Evolutionary conservation across 2,329 filamentous ascomycete genomes (phyloP), one percentile per base, ranked within the genome.

Genomic region (Colletotrichum noveboracense): DNA sequence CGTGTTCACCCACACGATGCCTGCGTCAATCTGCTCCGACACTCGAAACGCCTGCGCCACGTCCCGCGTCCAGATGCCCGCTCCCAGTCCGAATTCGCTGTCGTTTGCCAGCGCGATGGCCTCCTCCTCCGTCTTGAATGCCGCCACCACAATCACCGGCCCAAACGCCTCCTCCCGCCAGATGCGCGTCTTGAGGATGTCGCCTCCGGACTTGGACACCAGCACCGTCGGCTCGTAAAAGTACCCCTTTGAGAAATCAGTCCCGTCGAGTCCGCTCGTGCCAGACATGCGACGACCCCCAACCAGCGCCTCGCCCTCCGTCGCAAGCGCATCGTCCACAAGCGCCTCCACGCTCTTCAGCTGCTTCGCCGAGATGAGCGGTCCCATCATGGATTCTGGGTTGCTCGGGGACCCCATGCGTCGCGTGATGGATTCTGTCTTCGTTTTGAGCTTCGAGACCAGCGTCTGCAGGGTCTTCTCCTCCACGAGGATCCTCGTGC

Each of bases 171-270:
- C 95, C 82, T 96, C 93, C 79, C 91, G 90, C 88, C 94, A 93
- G 79, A 97, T 94, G 82, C 91, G 91, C 84, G 94, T 94, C 80
- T 91, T 85, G 43, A 91, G 88, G 91, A 96, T 88, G 80, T 91
- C 91, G 77, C 90, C 88, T 85, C 82, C 85, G 80, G 88, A 34
- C 61, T 92, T 86, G 0, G 83, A 85, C 0, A 82, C 80, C 30
- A 98, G 89, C 3, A 98, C 90, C 0, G 96, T 98, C 0, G 95
- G 95, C 66, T 94, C 89, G 84, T 93, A 97, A 86, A 95, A 98
- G 83, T 96, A 95, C 3, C 91, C 88, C 84, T 87, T 88, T 0
- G 85, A 83, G 32, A 92, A 88, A 65, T 91, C 87, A 2, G 84
- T 87, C 1, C 83, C 86, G 76, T 92, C 90, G 0, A 92, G 82